Evolutionary conservation across 2,329 filamentous ascomycete species (phyloP), one percentile per base, ranked within the genome.

Genomic region (Ambrosiella cleistominuta): DNA sequence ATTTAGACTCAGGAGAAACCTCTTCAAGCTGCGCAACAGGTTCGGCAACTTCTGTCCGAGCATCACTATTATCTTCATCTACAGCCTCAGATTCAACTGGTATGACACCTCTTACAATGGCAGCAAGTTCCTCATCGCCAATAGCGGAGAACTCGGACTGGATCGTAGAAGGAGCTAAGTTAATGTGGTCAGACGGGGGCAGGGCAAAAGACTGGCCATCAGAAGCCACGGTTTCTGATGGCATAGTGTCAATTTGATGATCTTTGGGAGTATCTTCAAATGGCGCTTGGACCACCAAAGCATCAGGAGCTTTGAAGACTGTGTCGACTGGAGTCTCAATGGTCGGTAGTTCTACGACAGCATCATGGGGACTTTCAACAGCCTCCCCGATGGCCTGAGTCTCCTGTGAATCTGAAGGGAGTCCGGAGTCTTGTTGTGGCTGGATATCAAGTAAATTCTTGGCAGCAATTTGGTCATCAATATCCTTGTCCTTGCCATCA

Each of bases 41-140:
- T 12, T 56, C 9, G 15, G 61, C 59, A 36, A 57, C 56, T 36
- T 52, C 44, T n/a, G 55, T 50, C 40, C 53, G 47, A 17, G 49
- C 52, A 15, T 47, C 59, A 39, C 27, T 27, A 5, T 49, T 36
- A 37, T 50, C 35, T 11, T 27, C 55, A 50, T 19, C n/a, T 9
- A 45, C 50, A 39, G 39, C 39, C 7, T 40, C 44, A 27, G 44
- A 27, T 4, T 15, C 37, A 50, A n/a, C n/a, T 6, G 37, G 19
- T 4, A 54, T 36, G 39, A 49, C 57, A 49, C 17, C 51, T 6
- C 27, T 58, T 36, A 54, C 36, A 36, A 58, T 53, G 13, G 40
- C 53, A 45, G 53, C 37, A 38, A 53, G 53, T 9, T 59, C 58
- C 42, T 52, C 54, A 42, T 53, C 45, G 19, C 38, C 44, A 44